Base-by-base conservation (phyloP, 2,329 filamentous ascomycete genomes). In the Phialemonium atrogriseum region DNA sequence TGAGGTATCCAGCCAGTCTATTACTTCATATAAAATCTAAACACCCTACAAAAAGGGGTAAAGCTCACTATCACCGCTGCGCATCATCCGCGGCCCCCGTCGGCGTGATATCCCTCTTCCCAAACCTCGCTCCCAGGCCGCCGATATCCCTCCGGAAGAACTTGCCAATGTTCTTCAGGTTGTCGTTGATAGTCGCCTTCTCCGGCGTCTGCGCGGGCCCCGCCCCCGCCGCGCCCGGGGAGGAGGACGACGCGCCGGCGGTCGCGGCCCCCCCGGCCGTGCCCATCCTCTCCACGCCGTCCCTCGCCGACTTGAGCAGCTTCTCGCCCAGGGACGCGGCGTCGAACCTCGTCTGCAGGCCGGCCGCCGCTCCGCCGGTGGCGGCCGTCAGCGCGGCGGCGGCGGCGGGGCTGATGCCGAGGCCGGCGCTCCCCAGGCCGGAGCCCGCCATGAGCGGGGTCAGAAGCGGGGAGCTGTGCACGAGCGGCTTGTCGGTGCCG, bases 111-210 rank as follows among this genome's bases (percentile, higher is more conserved):
- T 73, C 69, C 31, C 72, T 58, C 58, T 73, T 78, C 27, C 82
- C 83, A 54, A 88, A 88, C 42, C 82, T 64, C 9, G 73, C 75
- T 3, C 83, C 80, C 41, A 89, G 71, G 3, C 79, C 76, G 18
- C 84, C 83, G 41, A 89, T 79, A 62, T 95, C 89, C 41, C 89
- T 68, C 40, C 82, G 78, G 64, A 96, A 96, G 61, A 96, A 95
- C 59, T 94, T 95, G 15, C 89, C 89, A 59, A 98, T 84, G 54
- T 86, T 94, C 62, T 86, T 88, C 58, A 96, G 55, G 57, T 95
- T 95, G 58, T 94, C 88, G 52, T 95, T 94, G 42, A 95, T 73
- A 32, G 82, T 85, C 7, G 73, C 75, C 47, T 80, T 77, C 33
- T 74, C 67, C 34, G 29, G 43, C 38, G 38, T 50, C 39, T 34